phyloP scores from a whole-genome alignment of 768 basidiomycete species.

The Lanmaoa pseudosensibilis region DNA sequence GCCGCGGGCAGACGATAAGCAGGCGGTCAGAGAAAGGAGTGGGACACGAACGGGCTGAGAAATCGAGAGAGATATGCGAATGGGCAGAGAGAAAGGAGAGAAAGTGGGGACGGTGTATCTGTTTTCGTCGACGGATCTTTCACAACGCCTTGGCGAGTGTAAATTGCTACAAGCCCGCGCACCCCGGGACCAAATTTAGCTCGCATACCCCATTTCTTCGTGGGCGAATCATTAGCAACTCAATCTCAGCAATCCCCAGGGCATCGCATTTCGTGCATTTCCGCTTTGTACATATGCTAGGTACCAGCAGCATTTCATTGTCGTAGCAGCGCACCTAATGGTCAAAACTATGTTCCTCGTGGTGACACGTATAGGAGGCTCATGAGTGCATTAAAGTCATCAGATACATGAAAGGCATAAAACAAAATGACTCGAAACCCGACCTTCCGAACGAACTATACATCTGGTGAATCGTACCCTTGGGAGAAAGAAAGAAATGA shows the following conservation, averaged over 20 bases:
- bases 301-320: background rate
- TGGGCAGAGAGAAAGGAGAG: background rate
- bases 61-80: no score
- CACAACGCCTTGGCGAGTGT: no score
- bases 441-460: background rate
- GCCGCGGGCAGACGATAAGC: no score
- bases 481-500: background rate
- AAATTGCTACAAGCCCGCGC: no score
- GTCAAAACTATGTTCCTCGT: background rate
- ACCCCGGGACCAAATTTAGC: no score
- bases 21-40: background rate
- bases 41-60: background rate
- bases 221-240: no score
- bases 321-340: background rate
- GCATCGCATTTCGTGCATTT: background rate
- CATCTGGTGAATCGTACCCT: background rate
- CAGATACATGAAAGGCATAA: constrained; percentile 11
- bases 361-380: background rate
- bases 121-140: background rate
- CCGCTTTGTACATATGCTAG: background rate
- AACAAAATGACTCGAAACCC: background rate
- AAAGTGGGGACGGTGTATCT: background rate
- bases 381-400: constrained; percentile 11
- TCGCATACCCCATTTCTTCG: no score
- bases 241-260: no score